Percentiles rank a stretch among this genome's conserved stretches.
Conservation (phyloP, 768 basidiomycete species). For the Hericium alpestre region DNA sequence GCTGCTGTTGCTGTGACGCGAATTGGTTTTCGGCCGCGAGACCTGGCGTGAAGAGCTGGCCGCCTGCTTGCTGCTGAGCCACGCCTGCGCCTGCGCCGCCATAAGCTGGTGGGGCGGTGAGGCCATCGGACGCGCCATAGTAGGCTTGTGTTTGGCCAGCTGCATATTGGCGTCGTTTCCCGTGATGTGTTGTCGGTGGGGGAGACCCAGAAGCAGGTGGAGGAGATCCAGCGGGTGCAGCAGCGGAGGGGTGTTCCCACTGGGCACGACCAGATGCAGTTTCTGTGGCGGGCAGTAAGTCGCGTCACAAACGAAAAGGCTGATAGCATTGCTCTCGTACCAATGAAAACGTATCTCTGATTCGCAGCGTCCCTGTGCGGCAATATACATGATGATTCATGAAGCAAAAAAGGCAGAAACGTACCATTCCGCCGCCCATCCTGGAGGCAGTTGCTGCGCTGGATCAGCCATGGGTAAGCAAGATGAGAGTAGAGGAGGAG, state of each 20-base stretch:
- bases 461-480: constrained; percentile 31
- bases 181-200: constrained; percentile 28
- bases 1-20: constrained; percentile 44
- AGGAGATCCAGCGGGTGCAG: constrained; percentile 24
- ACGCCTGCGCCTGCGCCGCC: constrained; percentile 28
- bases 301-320: constrained; percentile 1
- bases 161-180: constrained; percentile 86
- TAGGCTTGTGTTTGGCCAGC: constrained; percentile 89
- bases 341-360: constrained; percentile 82
- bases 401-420: constrained; percentile 11
- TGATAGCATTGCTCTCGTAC: constrained; percentile 32
- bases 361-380: constrained; percentile 60
- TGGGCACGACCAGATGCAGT: constrained; percentile 74
- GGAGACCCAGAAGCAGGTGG: constrained; percentile 36
- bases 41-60: constrained; percentile 81
- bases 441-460: constrained; percentile 71
- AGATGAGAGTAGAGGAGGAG: constrained; percentile 5
- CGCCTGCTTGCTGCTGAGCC: constrained; percentile 20
- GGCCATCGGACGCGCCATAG: constrained; percentile 42
- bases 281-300: constrained; percentile 37
- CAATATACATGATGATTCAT: constrained; percentile 5
- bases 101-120: constrained; percentile 31
- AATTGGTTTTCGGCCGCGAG: constrained; percentile 62
- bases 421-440: constrained; percentile 91
- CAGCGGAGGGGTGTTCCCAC: constrained; percentile 68